phyloP scores from a whole-genome alignment of 768 basidiomycete genomes.

The Trametes maxima region DNA sequence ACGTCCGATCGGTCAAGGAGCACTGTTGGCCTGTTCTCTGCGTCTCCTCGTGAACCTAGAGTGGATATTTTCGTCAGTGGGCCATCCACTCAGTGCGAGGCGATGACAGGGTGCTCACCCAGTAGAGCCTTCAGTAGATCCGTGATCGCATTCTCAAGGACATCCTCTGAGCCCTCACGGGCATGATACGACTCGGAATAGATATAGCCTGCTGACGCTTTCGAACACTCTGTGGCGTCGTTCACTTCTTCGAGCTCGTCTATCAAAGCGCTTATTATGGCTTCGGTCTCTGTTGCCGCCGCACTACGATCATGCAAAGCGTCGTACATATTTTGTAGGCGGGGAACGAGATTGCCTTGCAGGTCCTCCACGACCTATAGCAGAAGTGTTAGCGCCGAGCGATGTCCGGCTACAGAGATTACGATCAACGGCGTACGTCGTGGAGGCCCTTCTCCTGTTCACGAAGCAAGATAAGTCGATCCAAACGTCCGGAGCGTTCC shows the following conservation, averaged over 20 bases:
- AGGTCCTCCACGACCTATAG: not conserved
- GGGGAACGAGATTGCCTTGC: conserved; percentile 21
- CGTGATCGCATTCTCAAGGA: conserved; percentile 1
- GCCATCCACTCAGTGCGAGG: not conserved
- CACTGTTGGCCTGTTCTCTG: conserved; percentile 13
- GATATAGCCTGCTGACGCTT: not conserved
- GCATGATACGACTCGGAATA: too few relatives aligned
- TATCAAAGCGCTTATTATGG: conserved; percentile 36
- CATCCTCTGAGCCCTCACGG: not conserved
- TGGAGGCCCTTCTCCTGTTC: conserved; percentile 30
- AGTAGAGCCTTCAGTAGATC: conserved; percentile 17
- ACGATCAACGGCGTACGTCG: conserved; percentile 22
- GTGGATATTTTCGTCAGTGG: not conserved
- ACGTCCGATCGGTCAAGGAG: conserved; percentile 20
- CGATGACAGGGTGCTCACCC: conserved; percentile 4
- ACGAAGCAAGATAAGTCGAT: conserved; percentile 34
- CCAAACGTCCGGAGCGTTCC: conserved; percentile 36
- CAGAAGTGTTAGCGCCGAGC: not conserved
- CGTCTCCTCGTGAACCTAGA: not conserved
- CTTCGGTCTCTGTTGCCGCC: conserved; percentile 33
- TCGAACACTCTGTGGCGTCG: conserved; percentile 12
- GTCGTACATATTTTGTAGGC: conserved; percentile 30
- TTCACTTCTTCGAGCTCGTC: conserved; percentile 36
- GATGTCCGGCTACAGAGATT: too few relatives aligned
- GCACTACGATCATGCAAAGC: conserved; percentile 28